Conservation (phyloP, 2,329 filamentous ascomycete genomes). For the Colletotrichum tropicale region DNA sequence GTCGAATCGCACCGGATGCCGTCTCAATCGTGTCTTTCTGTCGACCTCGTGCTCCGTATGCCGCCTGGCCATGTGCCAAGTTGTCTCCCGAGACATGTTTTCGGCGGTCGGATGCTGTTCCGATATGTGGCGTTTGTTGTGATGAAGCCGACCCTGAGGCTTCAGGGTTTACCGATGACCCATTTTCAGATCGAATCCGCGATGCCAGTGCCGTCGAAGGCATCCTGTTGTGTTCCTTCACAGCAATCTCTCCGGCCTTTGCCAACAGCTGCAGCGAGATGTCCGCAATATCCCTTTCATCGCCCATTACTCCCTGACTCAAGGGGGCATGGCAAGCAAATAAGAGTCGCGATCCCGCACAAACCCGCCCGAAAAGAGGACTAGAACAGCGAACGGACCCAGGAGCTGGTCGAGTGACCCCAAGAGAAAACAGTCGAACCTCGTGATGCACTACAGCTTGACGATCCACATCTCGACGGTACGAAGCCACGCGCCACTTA, state of each 20-base stretch:
- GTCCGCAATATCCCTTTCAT: not conserved
- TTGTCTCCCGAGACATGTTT: not conserved
- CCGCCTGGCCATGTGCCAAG: not conserved
- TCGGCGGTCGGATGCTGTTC: not conserved
- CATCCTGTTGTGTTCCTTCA: not conserved
- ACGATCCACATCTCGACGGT: not conserved
- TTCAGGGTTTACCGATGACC: not conserved
- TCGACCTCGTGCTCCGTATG: not conserved
- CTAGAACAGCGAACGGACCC: not conserved
- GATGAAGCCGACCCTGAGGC: not conserved
- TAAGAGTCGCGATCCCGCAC: not conserved
- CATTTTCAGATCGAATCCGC: not conserved
- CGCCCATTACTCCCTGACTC: not conserved
- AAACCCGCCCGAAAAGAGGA: not conserved
- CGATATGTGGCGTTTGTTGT: not conserved
- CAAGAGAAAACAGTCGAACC: not conserved
- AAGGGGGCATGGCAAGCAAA: not conserved
- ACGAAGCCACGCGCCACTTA: not conserved
- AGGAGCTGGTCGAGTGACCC: not conserved
- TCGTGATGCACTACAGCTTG: not conserved
- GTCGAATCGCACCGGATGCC: not conserved
- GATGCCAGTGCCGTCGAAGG: not conserved
- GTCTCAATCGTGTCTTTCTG: not conserved
- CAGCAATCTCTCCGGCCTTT: not conserved
- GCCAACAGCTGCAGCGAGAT: conserved; percentile 2